phyloP scores from a whole-genome alignment of 306 rosid genomes.

The Prunus mongolica region DNA sequence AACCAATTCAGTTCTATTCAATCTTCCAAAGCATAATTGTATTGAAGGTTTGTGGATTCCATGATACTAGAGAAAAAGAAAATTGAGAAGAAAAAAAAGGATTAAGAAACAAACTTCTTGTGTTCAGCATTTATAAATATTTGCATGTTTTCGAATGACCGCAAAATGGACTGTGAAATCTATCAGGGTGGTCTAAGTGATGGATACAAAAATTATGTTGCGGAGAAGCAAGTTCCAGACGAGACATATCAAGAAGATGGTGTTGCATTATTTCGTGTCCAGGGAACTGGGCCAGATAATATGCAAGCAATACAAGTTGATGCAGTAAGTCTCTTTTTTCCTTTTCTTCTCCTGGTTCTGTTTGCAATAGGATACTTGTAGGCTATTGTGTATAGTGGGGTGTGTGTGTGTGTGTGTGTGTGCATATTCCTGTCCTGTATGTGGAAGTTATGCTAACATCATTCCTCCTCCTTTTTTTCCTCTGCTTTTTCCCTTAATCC shows the following conservation, averaged over 20 bases:
- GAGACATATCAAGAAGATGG: conserved; percentile 79
- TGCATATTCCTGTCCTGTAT: conserved; percentile 9
- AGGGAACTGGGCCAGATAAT: conserved; percentile 93
- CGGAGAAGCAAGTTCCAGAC: conserved; percentile 68
- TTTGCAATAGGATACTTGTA: neutral
- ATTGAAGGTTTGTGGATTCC: conserved; percentile 63
- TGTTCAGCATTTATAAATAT: neutral
- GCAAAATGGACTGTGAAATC: conserved; percentile 23
- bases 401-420: neutral
- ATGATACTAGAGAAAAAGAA: neutral
- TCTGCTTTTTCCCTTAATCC: neutral
- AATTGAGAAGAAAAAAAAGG: conserved; percentile 2
- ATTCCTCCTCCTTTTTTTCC: conserved; percentile 1
- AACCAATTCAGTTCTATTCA: conserved; percentile 74
- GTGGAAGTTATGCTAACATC: conserved; percentile 8
- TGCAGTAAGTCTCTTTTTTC: conserved; percentile 42
- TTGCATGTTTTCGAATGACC: conserved; percentile 21
- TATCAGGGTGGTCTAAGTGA: conserved; percentile 91
- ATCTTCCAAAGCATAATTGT: conserved; percentile 83
- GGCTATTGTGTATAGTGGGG: neutral
- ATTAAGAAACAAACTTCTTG: neutral
- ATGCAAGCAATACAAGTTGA: conserved; percentile 99
- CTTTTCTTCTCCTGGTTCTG: neutral
- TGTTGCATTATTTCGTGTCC: conserved; percentile 85
- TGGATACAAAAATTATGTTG: conserved; percentile 68